Conservation (phyloP, 441 rosid species). For the Arabidopsis hybrid region DNA sequence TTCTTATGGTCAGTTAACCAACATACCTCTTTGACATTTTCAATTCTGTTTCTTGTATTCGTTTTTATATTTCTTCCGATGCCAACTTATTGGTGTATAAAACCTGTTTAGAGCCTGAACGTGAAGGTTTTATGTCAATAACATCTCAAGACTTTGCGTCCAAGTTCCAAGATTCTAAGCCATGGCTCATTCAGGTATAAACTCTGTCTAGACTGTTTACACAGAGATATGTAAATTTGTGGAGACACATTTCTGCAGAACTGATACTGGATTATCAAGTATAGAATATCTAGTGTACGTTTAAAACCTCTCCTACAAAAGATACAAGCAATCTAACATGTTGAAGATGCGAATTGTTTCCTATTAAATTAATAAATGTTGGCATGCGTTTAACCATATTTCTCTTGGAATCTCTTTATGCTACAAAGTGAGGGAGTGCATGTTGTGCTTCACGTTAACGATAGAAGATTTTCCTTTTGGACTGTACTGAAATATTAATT, state of each 20-base stretch:
- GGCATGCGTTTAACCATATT: slow-evolving; percentile 14
- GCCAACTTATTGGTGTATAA: slow-evolving; percentile 16
- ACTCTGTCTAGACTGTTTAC: slow-evolving; percentile 1
- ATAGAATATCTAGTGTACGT: slow-evolving; percentile 21
- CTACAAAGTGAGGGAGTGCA: slow-evolving; percentile 5
- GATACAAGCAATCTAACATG: slow-evolving; percentile 5
- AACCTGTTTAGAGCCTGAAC: slow-evolving; percentile 53
- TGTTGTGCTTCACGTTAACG: slow-evolving; percentile 12
- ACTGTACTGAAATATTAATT: not conserved
- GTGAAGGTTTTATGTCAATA: slow-evolving; percentile 57
- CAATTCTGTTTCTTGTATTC: slow-evolving; percentile 13
- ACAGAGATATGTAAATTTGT: not conserved
- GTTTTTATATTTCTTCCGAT: not conserved
- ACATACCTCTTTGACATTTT: slow-evolving; percentile 20
- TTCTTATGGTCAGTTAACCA: slow-evolving; percentile 64
- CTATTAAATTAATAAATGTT: slow-evolving; percentile 1
- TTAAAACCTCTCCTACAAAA: slow-evolving; percentile 3
- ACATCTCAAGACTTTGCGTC: slow-evolving; percentile 59
- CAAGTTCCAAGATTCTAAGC: slow-evolving; percentile 62
- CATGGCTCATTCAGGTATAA: slow-evolving; percentile 81
- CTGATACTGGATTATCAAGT: slow-evolving; percentile 7
- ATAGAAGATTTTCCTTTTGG: slow-evolving; percentile 10
- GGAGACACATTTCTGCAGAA: not conserved
- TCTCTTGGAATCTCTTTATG: slow-evolving; percentile 20
- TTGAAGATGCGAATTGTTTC: not conserved